Evolutionary conservation across 2,329 filamentous ascomycete genomes (phyloP), one percentile per base, ranked within the genome.

Genomic region (Davidsoniella eucalypti): DNA sequence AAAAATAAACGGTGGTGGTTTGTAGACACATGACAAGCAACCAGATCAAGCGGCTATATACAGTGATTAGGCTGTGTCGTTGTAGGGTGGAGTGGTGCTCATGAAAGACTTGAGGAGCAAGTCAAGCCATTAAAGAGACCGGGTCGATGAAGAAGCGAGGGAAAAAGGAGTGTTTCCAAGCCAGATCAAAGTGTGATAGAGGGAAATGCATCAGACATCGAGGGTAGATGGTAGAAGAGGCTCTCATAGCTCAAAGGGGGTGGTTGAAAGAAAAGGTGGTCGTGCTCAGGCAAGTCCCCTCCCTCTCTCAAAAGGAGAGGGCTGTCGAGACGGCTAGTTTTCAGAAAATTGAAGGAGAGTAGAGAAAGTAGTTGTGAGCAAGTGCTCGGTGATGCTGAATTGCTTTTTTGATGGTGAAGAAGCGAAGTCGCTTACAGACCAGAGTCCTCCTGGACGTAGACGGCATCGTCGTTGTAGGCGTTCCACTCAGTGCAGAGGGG

Each of bases 391-490:
- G 26, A 33, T 33, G 6, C 26, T 33, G 26, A 3, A 33, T 33
- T n/a, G n/a, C n/a, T 5, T 8, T 14, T 43, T 9, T 6, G 18
- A 14, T 43, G 40, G 18, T 8, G 8, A 43, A 12, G 17, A 44
- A 44, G 16, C n/a, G n/a, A 26, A 49, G 25, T 12, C 37, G 33
- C 25, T 54, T 54, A 54, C 41, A 56, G 44, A 18, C 55, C 55
- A 16, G 55, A 56, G 50, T 56, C 55, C 26, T 50, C 52, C 52
- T 56, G 54, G 44, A 49, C 42, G 52, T 51, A 54, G 36, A 40
- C n/a, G 21, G 52, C 42, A 4, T 50, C 51, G 9, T 43, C 54
- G 21, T 56, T 51, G 48, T 54, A 56, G 25, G 46, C 14, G 40
- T 51, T 48, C 55, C 55, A 56, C 36, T 44, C 39, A 9, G 41